These are phyloP conservation scores for Fusarium sambucinum DNA, from an alignment of 2,329 filamentous ascomycete genomes.

Conservation along the genomic window DNA sequence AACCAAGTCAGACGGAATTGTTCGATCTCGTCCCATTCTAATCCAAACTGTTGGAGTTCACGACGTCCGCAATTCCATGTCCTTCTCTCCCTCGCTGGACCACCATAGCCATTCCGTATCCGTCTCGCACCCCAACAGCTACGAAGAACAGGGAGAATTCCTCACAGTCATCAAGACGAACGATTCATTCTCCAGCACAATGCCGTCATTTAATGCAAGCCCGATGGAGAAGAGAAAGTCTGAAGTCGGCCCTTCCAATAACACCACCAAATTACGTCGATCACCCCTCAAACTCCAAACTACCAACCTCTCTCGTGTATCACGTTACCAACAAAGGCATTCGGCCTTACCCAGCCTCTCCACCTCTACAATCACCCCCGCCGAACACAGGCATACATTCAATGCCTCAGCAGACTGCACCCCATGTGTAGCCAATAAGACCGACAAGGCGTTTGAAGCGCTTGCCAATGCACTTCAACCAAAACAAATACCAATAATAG, in stretches of 20 bases:
- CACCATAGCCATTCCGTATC: slow-evolving; percentile 23
- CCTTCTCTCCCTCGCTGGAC: slow-evolving; percentile 4
- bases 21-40: background rate
- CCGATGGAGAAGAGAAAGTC: background rate
- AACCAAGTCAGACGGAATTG: background rate
- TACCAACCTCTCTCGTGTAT: background rate
- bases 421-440: background rate
- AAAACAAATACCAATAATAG: background rate
- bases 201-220: background rate
- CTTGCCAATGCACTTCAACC: background rate
- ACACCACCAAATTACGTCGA: background rate
- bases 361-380: rapidly evolving
- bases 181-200: background rate
- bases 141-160: slow-evolving; percentile 10
- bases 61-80: slow-evolving; percentile 21
- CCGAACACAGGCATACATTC: background rate
- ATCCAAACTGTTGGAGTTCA: slow-evolving; percentile 10
- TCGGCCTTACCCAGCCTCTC: background rate
- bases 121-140: slow-evolving; percentile 1
- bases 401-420: slow-evolving; percentile 1
- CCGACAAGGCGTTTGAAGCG: slow-evolving; percentile 22
- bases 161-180: slow-evolving; percentile 10
- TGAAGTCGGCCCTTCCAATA: background rate
- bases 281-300: slow-evolving; percentile 17
- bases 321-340: slow-evolving; percentile 2